Base-by-base conservation (phyloP, 2,329 filamentous ascomycete species). In the Sarocladium brachiariae region DNA sequence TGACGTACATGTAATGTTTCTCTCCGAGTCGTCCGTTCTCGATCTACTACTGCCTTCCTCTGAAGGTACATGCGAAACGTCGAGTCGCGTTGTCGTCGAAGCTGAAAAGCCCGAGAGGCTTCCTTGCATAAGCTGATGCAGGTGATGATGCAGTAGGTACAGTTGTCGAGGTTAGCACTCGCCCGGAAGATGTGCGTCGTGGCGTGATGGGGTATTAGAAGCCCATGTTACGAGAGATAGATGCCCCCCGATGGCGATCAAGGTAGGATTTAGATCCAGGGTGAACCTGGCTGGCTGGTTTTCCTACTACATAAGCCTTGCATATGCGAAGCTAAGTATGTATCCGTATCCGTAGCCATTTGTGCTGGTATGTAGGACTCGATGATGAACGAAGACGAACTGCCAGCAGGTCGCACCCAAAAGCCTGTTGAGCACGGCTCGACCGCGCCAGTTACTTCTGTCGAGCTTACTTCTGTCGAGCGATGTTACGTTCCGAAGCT, bases 391-490 rank as follows among this genome's bases (percentile, higher is more conserved):
- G 21, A 18, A 21, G 21, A 19, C 7, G 16, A 18, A 39, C 16
- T 10, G 11, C 6, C 13, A 21, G 35, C 18, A 19, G 35, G 6
- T 39, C 35, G 35, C 18, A 21, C 13, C 16, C 7, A 18, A n/a
- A n/a, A n/a, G n/a, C n/a, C n/a, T n/a, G n/a, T n/a, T n/a, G n/a
- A n/a, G n/a, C n/a, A n/a, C n/a, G n/a, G n/a, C n/a, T n/a, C n/a
- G n/a, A n/a, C n/a, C n/a, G n/a, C n/a, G n/a, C n/a, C n/a, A n/a
- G n/a, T n/a, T n/a, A n/a, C n/a, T n/a, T n/a, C n/a, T n/a, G n/a
- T n/a, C n/a, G n/a, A n/a, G n/a, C n/a, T n/a, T 47, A n/a, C 43
- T 47, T 47, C 43, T 47, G 25, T 16, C 25, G n/a, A 23, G 43
- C n/a, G n/a, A n/a, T n/a, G n/a, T n/a, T 19, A 19, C 7, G 7